Evolutionary conservation across 805 yeast genomes (phyloP), one percentile per base, ranked within the genome.

Genomic region (Tetrapisispora fleetii): DNA sequence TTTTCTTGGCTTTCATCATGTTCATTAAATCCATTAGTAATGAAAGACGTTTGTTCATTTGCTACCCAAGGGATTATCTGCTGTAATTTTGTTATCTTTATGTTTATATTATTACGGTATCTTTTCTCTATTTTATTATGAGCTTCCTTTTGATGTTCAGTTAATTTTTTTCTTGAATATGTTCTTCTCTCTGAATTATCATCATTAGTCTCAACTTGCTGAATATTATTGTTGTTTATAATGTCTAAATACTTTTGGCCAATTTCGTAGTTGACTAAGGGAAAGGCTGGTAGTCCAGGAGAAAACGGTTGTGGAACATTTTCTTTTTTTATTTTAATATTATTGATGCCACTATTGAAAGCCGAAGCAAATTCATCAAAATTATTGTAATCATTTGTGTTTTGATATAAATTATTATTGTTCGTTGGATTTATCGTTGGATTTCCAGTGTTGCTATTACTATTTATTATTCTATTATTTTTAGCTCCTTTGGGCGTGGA

Each of bases 41-140:
- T 18, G 58, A 80, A 80, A 0, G 84, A 83, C 2, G 83, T 77
- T 53, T 76, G 76, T 51, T 80, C 85, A 45, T 71, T 64, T 3
- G 81, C 76, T 47, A 81, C 77, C 79, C 83, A 77, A 13, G 89
- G 89, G 35, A 83, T 81, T 22, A 82, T 71, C 56, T 75, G 76
- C 58, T 81, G 85, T 47, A 82, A 65, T 30, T 80, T 79, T 4
- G 84, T 84, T 48, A 83, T 83, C 61, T 81, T 82, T 13, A 84
- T 78, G 60, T 82, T 82, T 62, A 83, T 81, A 62, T 82, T 82
- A 51, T 80, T 81, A 60, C 88, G 69, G 63, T 83, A 82, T 50
- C 81, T 75, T 60, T 82, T 80, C 59, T 83, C 89, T 52, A 83
- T 80, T 63, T 78, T 79, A 67, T 82, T 82, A 60, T 83, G 90